These are phyloP conservation scores for Filobasidium floriforme DNA, from an alignment of 768 basidiomycete genomes.

Conservation along the genomic window DNA sequence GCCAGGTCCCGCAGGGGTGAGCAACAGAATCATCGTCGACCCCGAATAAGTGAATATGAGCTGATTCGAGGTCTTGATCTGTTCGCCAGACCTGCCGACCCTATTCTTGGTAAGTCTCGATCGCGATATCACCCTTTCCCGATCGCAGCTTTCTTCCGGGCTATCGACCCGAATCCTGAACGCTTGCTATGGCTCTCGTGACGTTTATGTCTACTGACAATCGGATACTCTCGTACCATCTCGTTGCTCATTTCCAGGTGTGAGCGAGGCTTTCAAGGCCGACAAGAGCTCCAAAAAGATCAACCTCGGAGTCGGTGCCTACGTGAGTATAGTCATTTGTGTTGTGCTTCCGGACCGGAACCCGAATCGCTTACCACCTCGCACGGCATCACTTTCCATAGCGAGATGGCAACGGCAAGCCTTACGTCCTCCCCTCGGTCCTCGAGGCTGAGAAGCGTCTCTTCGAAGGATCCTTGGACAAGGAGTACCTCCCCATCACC, in stretches of 20 bases:
- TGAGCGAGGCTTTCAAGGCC: slow-evolving; percentile 94
- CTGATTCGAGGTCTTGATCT: not conserved
- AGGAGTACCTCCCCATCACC: slow-evolving; percentile 94
- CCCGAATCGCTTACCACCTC: not conserved
- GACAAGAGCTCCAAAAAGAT: slow-evolving; percentile 88
- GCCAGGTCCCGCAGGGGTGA: slow-evolving; percentile 2
- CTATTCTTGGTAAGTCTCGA: slow-evolving; percentile 37
- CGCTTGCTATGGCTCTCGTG: not conserved
- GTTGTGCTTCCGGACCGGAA: not conserved
- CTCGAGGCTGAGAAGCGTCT: slow-evolving; percentile 58
- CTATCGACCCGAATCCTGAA: too few species aligned
- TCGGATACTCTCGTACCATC: not conserved
- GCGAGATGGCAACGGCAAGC: slow-evolving; percentile 87
- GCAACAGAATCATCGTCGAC: not conserved
- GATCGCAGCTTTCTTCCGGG: too few species aligned
- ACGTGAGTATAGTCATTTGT: slow-evolving; percentile 27
- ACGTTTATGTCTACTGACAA: not conserved
- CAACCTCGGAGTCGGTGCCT: slow-evolving; percentile 87
- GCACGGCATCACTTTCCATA: slow-evolving; percentile 15
- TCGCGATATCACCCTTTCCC: not conserved
- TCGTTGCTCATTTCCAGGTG: slow-evolving; percentile 27
- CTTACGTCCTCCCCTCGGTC: slow-evolving; percentile 82
- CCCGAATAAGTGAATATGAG: not conserved
- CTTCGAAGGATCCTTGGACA: slow-evolving; percentile 64
- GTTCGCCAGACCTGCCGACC: slow-evolving; percentile 35